Percentiles rank a stretch among this genome's conserved stretches.
Conservation (phyloP, 495 filamentous ascomycete species). For the Peziza echinospora region DNA sequence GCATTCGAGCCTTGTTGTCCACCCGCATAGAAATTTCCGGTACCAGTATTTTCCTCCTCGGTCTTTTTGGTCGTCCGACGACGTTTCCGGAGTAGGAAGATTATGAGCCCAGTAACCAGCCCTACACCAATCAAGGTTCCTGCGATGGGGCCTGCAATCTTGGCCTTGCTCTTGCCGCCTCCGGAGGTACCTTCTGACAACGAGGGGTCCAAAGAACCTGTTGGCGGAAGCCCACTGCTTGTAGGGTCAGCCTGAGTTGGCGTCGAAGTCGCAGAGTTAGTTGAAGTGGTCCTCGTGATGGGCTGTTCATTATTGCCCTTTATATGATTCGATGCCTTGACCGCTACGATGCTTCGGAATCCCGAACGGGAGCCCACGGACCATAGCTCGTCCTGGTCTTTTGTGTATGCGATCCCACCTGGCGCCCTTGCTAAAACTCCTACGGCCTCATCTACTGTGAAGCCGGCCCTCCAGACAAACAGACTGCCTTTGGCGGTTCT, state of each 20-base stretch:
- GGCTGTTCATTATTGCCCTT: not conserved
- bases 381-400: not conserved
- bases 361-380: not conserved
- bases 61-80: not conserved
- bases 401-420: not conserved
- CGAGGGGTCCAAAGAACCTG: not conserved
- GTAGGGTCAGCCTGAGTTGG: too few relatives aligned
- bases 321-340: not conserved
- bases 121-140: not conserved
- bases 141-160: not conserved
- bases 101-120: not conserved
- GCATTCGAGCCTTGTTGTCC: too few relatives aligned
- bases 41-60: too few relatives aligned
- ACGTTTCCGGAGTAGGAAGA: not conserved
- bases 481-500: not conserved
- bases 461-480: not conserved
- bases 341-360: not conserved
- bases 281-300: not conserved
- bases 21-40: too few relatives aligned
- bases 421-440: not conserved
- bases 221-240: not conserved
- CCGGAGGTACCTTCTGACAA: not conserved
- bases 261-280: too few relatives aligned
- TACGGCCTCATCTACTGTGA: not conserved
- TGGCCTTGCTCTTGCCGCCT: not conserved